Conservation (phyloP, 2,329 filamentous ascomycete genomes). For the Pyrenophora teres region DNA sequence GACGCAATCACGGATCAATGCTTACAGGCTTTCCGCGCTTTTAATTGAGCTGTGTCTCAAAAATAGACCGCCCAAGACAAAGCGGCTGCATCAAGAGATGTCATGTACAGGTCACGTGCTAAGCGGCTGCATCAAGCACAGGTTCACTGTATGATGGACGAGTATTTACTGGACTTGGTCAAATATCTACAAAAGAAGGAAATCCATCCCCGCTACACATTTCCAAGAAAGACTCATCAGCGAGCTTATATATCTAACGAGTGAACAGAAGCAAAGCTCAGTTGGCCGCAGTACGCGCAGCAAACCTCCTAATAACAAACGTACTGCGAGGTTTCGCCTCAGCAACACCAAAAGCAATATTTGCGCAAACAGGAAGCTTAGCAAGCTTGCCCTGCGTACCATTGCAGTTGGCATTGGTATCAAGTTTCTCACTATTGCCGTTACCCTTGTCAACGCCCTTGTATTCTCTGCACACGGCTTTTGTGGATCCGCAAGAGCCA, state of each 20-base stretch:
- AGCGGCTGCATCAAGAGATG: background rate
- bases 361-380: constrained; percentile 23
- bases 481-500: constrained; percentile 43
- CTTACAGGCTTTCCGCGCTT: too few species aligned
- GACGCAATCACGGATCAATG: too few species aligned
- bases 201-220: background rate
- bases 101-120: background rate
- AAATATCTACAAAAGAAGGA: constrained; percentile 1
- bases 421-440: constrained; percentile 19
- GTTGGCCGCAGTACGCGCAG: constrained; percentile 2
- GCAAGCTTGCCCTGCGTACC: constrained; percentile 25
- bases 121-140: too few species aligned
- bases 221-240: too few species aligned
- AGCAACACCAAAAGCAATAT: background rate
- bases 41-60: background rate
- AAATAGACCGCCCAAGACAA: background rate
- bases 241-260: background rate
- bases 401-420: constrained; percentile 17
- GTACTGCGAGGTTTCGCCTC: background rate
- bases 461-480: constrained; percentile 30
- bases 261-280: background rate
- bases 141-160: background rate
- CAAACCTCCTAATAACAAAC: constrained; percentile 4
- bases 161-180: background rate
- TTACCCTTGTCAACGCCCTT: constrained; percentile 30